Conservation (phyloP, 257 asterid species). For the Salvia hispanica region DNA sequence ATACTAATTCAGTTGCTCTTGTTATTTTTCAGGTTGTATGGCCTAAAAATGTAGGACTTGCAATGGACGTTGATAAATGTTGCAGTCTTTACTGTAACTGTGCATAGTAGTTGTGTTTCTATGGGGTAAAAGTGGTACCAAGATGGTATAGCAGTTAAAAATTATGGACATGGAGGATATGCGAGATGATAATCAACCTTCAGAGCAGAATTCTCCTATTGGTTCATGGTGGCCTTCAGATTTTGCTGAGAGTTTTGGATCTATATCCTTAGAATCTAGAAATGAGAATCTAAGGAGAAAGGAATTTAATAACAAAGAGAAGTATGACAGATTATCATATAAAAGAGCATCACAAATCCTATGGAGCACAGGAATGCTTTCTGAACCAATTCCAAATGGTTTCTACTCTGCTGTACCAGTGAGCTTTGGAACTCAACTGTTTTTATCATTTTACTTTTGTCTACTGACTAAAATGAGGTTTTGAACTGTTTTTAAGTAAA, state of each 20-base stretch:
- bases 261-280: constrained; percentile 66
- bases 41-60: constrained; percentile 36
- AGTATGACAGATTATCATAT: constrained; percentile 44
- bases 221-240: constrained; percentile 76
- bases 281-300: constrained; percentile 48
- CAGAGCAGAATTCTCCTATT: constrained; percentile 62
- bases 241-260: constrained; percentile 68
- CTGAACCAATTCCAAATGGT: constrained; percentile 91
- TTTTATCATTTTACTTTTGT: constrained; percentile 21
- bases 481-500: background rate
- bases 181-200: constrained; percentile 57
- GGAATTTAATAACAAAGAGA: constrained; percentile 48
- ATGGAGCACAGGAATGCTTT: constrained; percentile 90
- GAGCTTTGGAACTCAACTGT: constrained; percentile 46
- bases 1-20: constrained; percentile 24
- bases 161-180: constrained; percentile 60
- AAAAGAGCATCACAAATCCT: constrained; percentile 80
- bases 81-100: constrained; percentile 28
- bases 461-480: constrained; percentile 9
- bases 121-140: constrained; percentile 39
- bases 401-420: constrained; percentile 93
- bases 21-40: constrained; percentile 51
- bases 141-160: constrained; percentile 46
- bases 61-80: constrained; percentile 29
- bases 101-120: constrained; percentile 33